These are phyloP conservation scores for Ulmus americana DNA, from an alignment of 331 rosid genomes.

Conservation along the genomic window DNA sequence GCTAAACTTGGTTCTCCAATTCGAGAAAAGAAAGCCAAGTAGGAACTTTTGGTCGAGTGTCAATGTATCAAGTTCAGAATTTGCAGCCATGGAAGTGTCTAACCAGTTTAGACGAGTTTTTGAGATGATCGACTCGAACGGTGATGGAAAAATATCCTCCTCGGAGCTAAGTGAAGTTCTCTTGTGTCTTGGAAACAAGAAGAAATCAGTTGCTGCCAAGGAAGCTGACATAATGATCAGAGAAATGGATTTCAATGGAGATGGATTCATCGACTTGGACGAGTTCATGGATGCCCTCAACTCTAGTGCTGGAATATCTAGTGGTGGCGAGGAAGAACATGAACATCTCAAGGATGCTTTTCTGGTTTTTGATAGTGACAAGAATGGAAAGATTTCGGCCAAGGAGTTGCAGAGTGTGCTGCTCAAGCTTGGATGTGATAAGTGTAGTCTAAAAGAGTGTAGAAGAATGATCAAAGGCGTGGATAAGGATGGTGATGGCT, in stretches of 20 bases:
- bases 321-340: slow-evolving; percentile 4
- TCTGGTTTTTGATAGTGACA: slow-evolving; percentile 49
- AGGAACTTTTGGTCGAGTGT: slow-evolving; percentile 29
- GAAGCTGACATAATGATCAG: slow-evolving; percentile 59
- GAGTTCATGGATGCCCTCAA: slow-evolving; percentile 57
- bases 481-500: slow-evolving; percentile 64
- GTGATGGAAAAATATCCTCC: slow-evolving; percentile 59
- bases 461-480: slow-evolving; percentile 55
- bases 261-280: slow-evolving; percentile 55
- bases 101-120: slow-evolving; percentile 54
- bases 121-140: slow-evolving; percentile 52
- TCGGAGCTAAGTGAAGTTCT: slow-evolving; percentile 46
- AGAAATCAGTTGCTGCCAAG: slow-evolving; percentile 27
- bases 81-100: slow-evolving; percentile 40
- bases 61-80: slow-evolving; percentile 29
- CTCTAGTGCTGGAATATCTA: not conserved
- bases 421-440: slow-evolving; percentile 43
- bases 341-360: slow-evolving; percentile 54
- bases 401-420: slow-evolving; percentile 49
- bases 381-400: slow-evolving; percentile 51
- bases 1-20: not conserved
- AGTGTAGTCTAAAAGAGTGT: slow-evolving; percentile 50
- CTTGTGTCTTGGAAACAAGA: slow-evolving; percentile 39
- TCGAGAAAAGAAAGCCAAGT: slow-evolving; percentile 9
- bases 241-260: slow-evolving; percentile 53